Percentiles rank a stretch among this genome's conserved stretches.
Evolutionary conservation across 306 rosid species (phyloP).

Genomic region (Ammopiptanthus mongolicus): DNA sequence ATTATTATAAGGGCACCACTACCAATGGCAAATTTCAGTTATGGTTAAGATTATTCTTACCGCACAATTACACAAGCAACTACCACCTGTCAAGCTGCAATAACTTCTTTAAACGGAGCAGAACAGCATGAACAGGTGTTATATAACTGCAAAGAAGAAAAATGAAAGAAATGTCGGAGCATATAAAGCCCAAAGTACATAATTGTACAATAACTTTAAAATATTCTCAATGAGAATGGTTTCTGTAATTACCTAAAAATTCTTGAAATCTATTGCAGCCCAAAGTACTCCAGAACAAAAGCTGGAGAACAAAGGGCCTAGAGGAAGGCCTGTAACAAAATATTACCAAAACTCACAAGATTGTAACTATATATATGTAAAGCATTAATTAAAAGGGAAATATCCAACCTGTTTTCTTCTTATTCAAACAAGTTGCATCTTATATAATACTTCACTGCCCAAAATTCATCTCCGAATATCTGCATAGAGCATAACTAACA

Average conservation of each 20-base stretch:
- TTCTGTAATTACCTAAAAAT: constrained; percentile 53
- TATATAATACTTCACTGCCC: constrained; percentile 64
- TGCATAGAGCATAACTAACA: constrained; percentile 34
- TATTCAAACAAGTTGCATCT: constrained; percentile 62
- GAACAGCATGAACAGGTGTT: constrained; percentile 66
- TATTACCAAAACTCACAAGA: constrained; percentile 36
- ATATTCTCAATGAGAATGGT: not conserved
- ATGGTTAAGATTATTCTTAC: constrained; percentile 26
- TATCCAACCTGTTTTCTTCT: constrained; percentile 51
- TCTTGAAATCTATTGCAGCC: constrained; percentile 70
- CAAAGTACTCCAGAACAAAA: constrained; percentile 74
- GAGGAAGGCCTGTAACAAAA: constrained; percentile 66
- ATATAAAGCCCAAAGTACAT: not conserved
- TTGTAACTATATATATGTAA: constrained; percentile 10
- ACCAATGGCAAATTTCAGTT: not conserved
- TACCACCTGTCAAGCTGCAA: constrained; percentile 59
- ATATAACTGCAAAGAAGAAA: constrained; percentile 38
- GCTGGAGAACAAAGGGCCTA: constrained; percentile 83
- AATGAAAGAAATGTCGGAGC: not conserved
- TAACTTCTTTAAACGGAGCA: constrained; percentile 41
- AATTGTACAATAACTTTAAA: not conserved
- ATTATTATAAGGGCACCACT: not conserved
- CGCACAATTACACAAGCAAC: constrained; percentile 47
- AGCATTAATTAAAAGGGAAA: constrained; percentile 13
- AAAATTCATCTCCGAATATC: constrained; percentile 96